Evolutionary conservation across 441 rosid genomes (phyloP).

Genomic region (Pelargonium myrrhifolium): DNA sequence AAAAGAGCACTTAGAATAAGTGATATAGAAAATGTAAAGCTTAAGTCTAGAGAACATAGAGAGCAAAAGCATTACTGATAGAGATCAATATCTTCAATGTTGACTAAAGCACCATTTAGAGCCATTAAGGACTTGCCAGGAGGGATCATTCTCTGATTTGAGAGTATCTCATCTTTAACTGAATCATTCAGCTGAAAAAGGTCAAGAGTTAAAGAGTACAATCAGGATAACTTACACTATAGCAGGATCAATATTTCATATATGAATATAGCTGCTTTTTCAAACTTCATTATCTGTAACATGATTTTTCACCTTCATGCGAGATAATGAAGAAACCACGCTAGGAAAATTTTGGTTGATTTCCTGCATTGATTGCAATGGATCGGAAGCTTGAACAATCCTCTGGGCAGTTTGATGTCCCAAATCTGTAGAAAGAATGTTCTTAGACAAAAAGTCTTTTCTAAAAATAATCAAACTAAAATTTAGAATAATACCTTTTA

Average conservation of each 20-base stretch:
- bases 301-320: conserved; percentile 67
- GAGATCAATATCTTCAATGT: conserved; percentile 91
- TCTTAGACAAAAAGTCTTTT: conserved; percentile 18
- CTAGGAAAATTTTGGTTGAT: conserved; percentile 97
- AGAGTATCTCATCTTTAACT: conserved; percentile 86
- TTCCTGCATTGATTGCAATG: conserved; percentile 95
- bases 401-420: conserved; percentile 99
- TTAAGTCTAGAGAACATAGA: background rate
- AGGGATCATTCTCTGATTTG: conserved; percentile 93
- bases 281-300: background rate
- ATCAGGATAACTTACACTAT: conserved; percentile 14
- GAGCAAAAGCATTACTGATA: conserved; percentile 58
- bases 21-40: background rate
- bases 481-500: conserved; percentile 53
- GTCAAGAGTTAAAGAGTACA: conserved; percentile 10
- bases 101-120: conserved; percentile 92
- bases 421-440: conserved; percentile 51
- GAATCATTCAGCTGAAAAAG: conserved; percentile 75
- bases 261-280: conserved; percentile 11
- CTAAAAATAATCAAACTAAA: conserved; percentile 8
- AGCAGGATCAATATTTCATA: conserved; percentile 7
- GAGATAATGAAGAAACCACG: conserved; percentile 91
- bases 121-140: conserved; percentile 98
- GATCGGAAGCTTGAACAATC: conserved; percentile 92
- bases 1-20: background rate